Evolutionary conservation across 345 rosid genomes (phyloP).

Genomic region (Ceriops decandra): DNA sequence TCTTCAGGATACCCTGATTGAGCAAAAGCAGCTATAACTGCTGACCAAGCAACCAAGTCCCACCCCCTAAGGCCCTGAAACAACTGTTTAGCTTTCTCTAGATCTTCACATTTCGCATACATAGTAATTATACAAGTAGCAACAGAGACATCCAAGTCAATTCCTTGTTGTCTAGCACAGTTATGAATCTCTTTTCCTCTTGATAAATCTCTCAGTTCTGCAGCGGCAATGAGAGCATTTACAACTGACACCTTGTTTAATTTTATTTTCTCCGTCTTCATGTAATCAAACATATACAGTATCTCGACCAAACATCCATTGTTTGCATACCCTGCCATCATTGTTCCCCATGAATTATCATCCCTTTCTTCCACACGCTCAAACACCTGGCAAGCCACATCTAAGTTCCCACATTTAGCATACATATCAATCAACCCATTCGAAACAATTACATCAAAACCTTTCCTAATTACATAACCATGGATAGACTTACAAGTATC

Average conservation of each 20-base stretch:
- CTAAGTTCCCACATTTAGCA: conserved; percentile 38
- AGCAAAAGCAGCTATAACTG: conserved; percentile 44
- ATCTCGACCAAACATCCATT: conserved; percentile 40
- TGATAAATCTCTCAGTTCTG: conserved; percentile 35
- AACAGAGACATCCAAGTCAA: conserved; percentile 38
- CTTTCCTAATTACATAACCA: conserved; percentile 43
- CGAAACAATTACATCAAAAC: conserved; percentile 30
- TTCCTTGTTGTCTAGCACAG: conserved; percentile 28
- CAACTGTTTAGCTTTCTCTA: conserved; percentile 35
- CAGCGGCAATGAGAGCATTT: conserved; percentile 54
- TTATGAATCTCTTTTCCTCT: conserved; percentile 41
- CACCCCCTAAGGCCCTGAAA: conserved; percentile 30
- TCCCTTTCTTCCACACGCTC: conserved; percentile 29
- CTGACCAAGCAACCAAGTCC: conserved; percentile 63
- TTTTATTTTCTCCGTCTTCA: conserved; percentile 27
- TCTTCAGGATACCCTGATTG: conserved; percentile 48
- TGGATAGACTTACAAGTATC: conserved; percentile 49
- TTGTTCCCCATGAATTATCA: conserved; percentile 43
- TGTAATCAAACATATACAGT: conserved; percentile 38
- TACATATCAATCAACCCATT: conserved; percentile 60
- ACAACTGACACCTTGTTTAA: conserved; percentile 39
- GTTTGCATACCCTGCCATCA: conserved; percentile 61
- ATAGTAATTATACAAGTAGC: conserved; percentile 51
- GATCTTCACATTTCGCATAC: conserved; percentile 55
- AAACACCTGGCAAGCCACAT: conserved; percentile 40